Conservation (phyloP, 2,329 filamentous ascomycete species). For the Epichloe scottii region DNA sequence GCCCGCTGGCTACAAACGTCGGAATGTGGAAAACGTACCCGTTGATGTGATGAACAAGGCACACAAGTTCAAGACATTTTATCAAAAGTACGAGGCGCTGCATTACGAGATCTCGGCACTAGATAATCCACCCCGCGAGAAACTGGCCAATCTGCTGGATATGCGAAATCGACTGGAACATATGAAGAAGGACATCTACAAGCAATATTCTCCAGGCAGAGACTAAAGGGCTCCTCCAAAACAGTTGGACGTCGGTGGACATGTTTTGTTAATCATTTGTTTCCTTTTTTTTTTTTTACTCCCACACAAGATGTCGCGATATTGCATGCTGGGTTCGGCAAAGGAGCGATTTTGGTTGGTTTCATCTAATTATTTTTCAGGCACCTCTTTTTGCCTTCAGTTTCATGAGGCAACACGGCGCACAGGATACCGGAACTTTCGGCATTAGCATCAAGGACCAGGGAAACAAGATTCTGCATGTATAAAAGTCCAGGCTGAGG, state of each 20-base stretch:
- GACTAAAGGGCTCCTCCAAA: conserved; percentile 7
- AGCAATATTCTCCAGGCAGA: conserved; percentile 24
- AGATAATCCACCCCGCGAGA: conserved; percentile 37
- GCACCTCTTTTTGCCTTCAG: background rate
- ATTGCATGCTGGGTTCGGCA: conserved; percentile 4
- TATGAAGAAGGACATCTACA: conserved; percentile 50
- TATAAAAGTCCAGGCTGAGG: background rate
- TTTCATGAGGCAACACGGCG: conserved; percentile 1
- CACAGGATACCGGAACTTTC: conserved; percentile 1
- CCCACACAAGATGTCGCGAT: conserved; percentile 2
- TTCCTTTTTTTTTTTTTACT: background rate
- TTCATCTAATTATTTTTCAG: background rate
- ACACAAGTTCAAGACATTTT: conserved; percentile 41
- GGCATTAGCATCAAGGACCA: conserved; percentile 2
- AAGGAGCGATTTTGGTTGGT: background rate
- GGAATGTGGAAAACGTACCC: conserved; percentile 16
- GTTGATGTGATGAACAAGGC: conserved; percentile 39
- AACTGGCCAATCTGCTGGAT: conserved; percentile 36
- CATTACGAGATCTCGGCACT: conserved; percentile 41
- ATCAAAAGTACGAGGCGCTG: conserved; percentile 43
- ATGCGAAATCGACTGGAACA: conserved; percentile 40
- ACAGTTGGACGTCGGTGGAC: background rate
- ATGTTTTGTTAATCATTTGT: background rate
- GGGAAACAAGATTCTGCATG: conserved; percentile 1
- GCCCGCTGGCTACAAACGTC: conserved; percentile 16